Evolutionary conservation across 345 rosid species (phyloP).

Genomic region (Eucalyptus leucophloia): DNA sequence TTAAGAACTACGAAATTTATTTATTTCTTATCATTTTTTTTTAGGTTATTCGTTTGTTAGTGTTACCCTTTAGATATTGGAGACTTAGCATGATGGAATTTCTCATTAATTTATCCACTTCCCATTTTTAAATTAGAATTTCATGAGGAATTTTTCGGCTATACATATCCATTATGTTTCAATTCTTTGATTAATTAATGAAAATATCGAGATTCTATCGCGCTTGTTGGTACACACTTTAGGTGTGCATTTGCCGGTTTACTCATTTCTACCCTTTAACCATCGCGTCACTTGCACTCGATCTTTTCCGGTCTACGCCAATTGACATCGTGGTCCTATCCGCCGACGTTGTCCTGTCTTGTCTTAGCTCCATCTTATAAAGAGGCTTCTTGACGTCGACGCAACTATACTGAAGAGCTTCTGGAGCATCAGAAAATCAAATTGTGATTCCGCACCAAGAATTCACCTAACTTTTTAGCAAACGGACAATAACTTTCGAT

Average conservation of each 20-base stretch:
- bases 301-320: background rate
- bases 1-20: too few relatives aligned
- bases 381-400: background rate
- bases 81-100: background rate
- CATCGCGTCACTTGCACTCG: background rate
- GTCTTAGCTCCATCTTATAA: background rate
- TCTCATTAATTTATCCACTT: background rate
- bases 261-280: background rate
- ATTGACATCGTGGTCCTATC: background rate
- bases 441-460: background rate
- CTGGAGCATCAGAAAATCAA: background rate
- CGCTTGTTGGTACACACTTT: rapidly evolving
- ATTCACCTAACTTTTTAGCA: background rate
- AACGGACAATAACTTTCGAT: too few relatives aligned
- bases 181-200: background rate
- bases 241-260: background rate
- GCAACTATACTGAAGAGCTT: background rate
- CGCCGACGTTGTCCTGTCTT: background rate
- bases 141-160: background rate
- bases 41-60: background rate
- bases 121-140: background rate
- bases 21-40: background rate
- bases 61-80: background rate
- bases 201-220: background rate
- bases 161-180: background rate